Evolutionary conservation across 495 filamentous ascomycete species (phyloP), one percentile per base, ranked within the genome.

Genomic region (Neurospora sp.): DNA sequence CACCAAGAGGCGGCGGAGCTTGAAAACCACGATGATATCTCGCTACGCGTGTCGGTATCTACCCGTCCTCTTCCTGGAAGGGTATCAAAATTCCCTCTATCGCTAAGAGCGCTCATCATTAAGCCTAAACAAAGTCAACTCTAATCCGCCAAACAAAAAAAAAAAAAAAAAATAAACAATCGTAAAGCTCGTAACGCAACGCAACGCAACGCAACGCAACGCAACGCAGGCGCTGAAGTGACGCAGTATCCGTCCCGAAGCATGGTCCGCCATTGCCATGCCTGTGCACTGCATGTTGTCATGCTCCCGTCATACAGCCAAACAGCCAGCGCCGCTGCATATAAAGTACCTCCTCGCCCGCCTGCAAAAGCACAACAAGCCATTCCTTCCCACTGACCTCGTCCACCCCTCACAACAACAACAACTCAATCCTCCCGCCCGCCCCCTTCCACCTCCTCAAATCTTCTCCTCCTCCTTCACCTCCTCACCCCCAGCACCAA

Each of bases 401-500:
- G 20, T 27, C 45, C 45, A 14, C 12, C 9, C 4, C 45, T 9
- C n/a, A 22, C 45, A 2, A 10, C 4, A 2, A 10, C 4, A 12
- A n/a, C 48, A 22, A 27, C 20, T 9, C 45, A 10, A 27, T 8
- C 20, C 20, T 61, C 8, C 48, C 38, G 12, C 39, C 39, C 31
- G 3, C 31, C 31, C 45, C 5, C 65, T 22, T 38, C 22, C 27
- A 8, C 39, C 22, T 72, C 31, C 69, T 12, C 68, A 74, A 73
- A 76, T 73, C 80, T 65, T 74, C 76, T 53, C 73, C 59, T 71
- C 16, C 59, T 71, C 16, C 87, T 81, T 79, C 86, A 85, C 27
- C 75, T 73, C 0, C 81, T 79, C 10, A 80, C 75, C 37, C 78
- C 61, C 73, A 79, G 78, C 45, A 87, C 84, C 27, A 87, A 78